Evolutionary conservation across 192 early-diverging fungal species (phyloP), one percentile per base, ranked within the genome.

Genomic region (Backusella psychrophila): DNA sequence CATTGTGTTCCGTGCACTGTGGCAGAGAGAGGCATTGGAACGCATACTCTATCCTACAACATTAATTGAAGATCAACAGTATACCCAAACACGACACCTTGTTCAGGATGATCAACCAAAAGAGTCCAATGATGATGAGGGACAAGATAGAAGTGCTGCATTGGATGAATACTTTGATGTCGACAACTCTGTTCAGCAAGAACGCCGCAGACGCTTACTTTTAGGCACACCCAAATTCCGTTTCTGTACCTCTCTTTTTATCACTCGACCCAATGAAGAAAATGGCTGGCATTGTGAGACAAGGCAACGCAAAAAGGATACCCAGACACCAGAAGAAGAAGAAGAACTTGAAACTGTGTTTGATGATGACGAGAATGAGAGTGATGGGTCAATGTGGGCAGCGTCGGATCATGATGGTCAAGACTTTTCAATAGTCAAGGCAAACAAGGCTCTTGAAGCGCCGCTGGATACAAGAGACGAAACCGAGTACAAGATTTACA

Each of bases 111-210:
- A 41, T 0, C 23, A 71, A 7, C 6, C 17, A 17, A 49, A 19
- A 49, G 46, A 49, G 5, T 0, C 6, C 1, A n/a, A 41, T 31
- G 49, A 70, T 21, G 71, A 53, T 1, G 34, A 19, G 5, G 21
- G 17, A n/a, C 44, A 65, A 23, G 72, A 81, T 56, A 69, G 76
- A 8, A 73, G 34, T 19, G 73, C 52, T 15, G 80, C 80, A 34
- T 46, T 81, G 9, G 63, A 73, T 75, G 80, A 81, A 23, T 81
- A 81, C 34, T 81, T 81, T 78, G 80, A 81, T 72, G 76, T 81
- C 0, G 80, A 77, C 68, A 29, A 67, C 35, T 70, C 76, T 9
- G 69, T 14, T 2, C 44, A 59, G 17, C 72, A 78, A 17, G 80
- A 77, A 53, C 38, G 49, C 12, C 66, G 76, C 31, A 73, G 76